These are phyloP conservation scores for Macrophomina phaseolina DNA, from an alignment of 2,329 filamentous ascomycete species.

Conservation along the genomic window DNA sequence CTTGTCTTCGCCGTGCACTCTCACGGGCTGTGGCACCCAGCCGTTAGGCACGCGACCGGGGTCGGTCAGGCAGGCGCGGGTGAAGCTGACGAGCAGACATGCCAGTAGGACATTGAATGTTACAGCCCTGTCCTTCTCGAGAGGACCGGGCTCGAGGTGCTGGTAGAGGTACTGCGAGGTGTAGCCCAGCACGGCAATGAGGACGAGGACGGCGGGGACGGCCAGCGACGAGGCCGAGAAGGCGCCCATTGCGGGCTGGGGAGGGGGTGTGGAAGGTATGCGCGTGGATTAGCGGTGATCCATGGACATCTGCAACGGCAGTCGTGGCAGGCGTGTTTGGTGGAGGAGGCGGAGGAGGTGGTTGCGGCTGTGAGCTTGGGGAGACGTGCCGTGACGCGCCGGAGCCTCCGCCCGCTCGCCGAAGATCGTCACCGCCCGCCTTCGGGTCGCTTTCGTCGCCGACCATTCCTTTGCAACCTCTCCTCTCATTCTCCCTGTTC, in stretches of 20 bases:
- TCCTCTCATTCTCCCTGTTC: neutral
- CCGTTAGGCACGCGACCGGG: conserved; percentile 60
- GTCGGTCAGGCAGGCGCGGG: conserved; percentile 64
- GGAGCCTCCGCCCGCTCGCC: conserved; percentile 32
- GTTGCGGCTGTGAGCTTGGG: conserved; percentile 7
- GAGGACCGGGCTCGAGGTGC: conserved; percentile 62
- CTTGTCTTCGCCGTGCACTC: conserved; percentile 31
- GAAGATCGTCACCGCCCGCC: neutral
- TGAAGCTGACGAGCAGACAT: conserved; percentile 73
- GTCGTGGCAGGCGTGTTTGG: conserved; percentile 28
- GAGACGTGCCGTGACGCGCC: conserved; percentile 18
- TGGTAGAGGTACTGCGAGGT: conserved; percentile 74
- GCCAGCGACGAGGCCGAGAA: conserved; percentile 55
- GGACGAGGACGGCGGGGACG: conserved; percentile 68
- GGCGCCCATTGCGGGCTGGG: conserved; percentile 16
- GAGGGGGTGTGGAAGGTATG: neutral
- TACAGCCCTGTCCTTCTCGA: conserved; percentile 62
- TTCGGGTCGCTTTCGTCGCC: neutral
- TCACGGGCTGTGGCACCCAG: conserved; percentile 45
- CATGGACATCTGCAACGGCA: conserved; percentile 6
- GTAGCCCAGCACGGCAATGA: conserved; percentile 70
- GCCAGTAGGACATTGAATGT: conserved; percentile 70
- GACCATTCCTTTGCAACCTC: neutral
- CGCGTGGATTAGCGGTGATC: conserved; percentile 7
- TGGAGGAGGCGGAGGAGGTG: conserved; percentile 13